Evolutionary conservation across 78 protist genomes (phyloP).

Genomic region (Dictyostelium capitatum): DNA sequence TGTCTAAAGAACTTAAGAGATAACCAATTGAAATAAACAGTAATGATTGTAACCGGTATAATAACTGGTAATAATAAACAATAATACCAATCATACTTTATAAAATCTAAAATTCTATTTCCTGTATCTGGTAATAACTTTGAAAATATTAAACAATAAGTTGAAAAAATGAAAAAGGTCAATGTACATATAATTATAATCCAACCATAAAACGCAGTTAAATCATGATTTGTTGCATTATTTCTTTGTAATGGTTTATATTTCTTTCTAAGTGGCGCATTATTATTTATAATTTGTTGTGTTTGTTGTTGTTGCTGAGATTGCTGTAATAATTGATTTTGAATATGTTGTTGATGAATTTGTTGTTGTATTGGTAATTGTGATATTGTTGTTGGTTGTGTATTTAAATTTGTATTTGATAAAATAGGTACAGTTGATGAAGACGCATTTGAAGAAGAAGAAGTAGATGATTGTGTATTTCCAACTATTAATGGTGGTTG

Average conservation of each 20-base stretch:
- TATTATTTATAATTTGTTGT: background rate
- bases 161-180: conserved; percentile 49
- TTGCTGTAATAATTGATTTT: conserved; percentile 20
- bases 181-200: conserved; percentile 44
- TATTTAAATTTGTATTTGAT: background rate
- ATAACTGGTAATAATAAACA: conserved; percentile 60
- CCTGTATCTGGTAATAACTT: conserved; percentile 74
- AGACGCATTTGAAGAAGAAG: background rate
- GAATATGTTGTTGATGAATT: background rate
- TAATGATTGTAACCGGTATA: conserved; percentile 59
- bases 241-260: conserved; percentile 72
- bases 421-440: background rate
- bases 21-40: conserved; percentile 77
- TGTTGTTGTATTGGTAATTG: background rate
- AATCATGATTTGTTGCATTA: conserved; percentile 33
- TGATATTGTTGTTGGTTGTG: background rate
- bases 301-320: background rate
- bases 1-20: conserved; percentile 80
- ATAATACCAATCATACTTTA: conserved; percentile 79
- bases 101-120: conserved; percentile 63
- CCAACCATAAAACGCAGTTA: conserved; percentile 77
- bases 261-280: conserved; percentile 56
- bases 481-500: background rate
- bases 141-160: conserved; percentile 63
- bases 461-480: background rate